Evolutionary conservation across 495 filamentous ascomycete genomes (phyloP).

Genomic region (Penicillium bovifimosum): DNA sequence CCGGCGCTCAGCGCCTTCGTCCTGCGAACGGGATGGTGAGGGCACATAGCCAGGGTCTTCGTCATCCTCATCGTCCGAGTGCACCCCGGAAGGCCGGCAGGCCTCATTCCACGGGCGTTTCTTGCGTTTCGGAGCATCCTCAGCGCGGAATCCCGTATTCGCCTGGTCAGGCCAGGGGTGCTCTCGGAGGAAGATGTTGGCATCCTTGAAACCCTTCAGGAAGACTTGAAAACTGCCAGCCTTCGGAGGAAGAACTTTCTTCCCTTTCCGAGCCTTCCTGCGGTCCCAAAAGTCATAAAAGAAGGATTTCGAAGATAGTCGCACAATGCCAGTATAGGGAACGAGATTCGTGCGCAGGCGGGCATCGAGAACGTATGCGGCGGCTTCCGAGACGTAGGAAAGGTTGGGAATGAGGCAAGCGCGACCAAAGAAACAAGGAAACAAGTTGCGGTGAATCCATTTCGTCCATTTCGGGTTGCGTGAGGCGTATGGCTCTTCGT

Average conservation of each 20-base stretch:
- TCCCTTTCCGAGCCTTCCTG: conserved; percentile 77
- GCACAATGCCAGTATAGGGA: conserved; percentile 92
- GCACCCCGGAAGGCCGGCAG: conserved; percentile 67
- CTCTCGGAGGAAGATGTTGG: conserved; percentile 89
- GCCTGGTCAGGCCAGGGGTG: conserved; percentile 97
- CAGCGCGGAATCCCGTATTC: conserved; percentile 67
- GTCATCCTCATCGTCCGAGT: conserved; percentile 68
- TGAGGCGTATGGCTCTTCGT: conserved; percentile 94
- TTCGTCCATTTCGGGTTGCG: conserved; percentile 95
- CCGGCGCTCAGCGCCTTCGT: conserved; percentile 45
- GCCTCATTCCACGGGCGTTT: conserved; percentile 76
- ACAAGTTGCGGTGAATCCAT: conserved; percentile 90
- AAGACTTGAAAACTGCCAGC: conserved; percentile 97
- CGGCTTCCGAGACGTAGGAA: conserved; percentile 98
- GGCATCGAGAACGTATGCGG: conserved; percentile 89
- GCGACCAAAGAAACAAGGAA: conserved; percentile 94
- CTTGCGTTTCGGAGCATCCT: conserved; percentile 64
- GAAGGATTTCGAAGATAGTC: conserved; percentile 92
- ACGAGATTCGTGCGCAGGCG: conserved; percentile 88
- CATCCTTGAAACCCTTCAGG: conserved; percentile 92
- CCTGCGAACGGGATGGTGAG: conserved; percentile 34
- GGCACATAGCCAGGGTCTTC: conserved; percentile 50
- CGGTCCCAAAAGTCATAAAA: conserved; percentile 98
- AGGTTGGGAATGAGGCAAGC: conserved; percentile 97
- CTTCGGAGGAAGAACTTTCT: conserved; percentile 85